A percentile compares a stretch with the other conserved stretches of the same genome.
These are phyloP conservation scores for Aspergillus latus DNA, from an alignment of 2,329 filamentous ascomycete species.

Conservation along the genomic window DNA sequence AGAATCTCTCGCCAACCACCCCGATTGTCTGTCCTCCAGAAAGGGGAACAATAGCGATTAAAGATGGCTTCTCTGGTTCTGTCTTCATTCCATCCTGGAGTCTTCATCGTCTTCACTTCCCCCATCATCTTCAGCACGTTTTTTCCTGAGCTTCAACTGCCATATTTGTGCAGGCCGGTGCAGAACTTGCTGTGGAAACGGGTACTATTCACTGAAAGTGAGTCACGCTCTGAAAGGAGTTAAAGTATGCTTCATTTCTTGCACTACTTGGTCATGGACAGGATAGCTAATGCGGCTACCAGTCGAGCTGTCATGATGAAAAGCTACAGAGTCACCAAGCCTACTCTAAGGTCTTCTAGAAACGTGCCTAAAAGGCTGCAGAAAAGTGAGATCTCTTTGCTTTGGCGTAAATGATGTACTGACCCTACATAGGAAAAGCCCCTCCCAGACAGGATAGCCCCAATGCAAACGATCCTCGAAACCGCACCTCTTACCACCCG, in stretches of 20 bases:
- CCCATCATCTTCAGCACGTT: background rate
- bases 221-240: background rate
- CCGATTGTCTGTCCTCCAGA: constrained; percentile 11
- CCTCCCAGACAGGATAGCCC: constrained; percentile 18
- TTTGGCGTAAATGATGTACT: background rate
- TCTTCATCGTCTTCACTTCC: background rate
- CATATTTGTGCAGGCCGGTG: background rate
- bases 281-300: background rate
- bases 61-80: constrained; percentile 5
- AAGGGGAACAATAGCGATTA: constrained; percentile 12
- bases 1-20: constrained; percentile 20
- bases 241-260: background rate
- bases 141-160: background rate
- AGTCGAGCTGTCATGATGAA: background rate
- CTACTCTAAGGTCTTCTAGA: background rate
- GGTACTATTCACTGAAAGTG: background rate
- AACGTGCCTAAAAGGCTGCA: background rate
- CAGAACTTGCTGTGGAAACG: background rate
- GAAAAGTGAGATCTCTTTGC: background rate
- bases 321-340: background rate
- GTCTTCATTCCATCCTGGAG: background rate
- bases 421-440: background rate
- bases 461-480: constrained; percentile 13
- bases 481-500: constrained; percentile 13
- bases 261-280: background rate